Evolutionary conservation across 805 yeast genomes (phyloP), one percentile per base, ranked within the genome.

Genomic region (Isabelozyma rhagii): DNA sequence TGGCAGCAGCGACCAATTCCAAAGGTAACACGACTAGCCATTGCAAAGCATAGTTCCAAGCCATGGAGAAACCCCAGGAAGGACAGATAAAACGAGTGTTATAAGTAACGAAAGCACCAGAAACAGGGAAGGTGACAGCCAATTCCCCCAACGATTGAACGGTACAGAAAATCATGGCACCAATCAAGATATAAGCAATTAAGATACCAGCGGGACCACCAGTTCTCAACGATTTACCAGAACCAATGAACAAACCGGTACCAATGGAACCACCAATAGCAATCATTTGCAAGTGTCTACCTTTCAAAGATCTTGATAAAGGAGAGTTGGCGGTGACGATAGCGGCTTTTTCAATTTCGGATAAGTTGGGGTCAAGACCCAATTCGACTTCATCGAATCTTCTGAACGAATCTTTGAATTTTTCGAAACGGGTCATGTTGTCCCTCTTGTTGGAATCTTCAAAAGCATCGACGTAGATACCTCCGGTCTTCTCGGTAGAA

Each of bases 181-280:
- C 87, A 45, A 81, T 74, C 44, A 82, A 66, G 18, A 65, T 56
- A 72, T 83, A 84, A 46, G 82, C 85, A 51, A 84, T 81, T 44
- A 84, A 60, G 56, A 74, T 48, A 87, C 85, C 76, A 54, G 85
- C 88, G n/a, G 94, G 93, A 27, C 94, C 94, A 63, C 89, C 87
- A 31, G 76, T 71, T 15, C 76, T 56, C 46, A 87, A 67, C 2
- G 88, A 79, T 14, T 76, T 66, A 51, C 89, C 88, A 2, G 90
- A 79, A 61, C 90, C 89, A 31, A 89, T 86, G 53, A 89, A 82
- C 46, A 89, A 73, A 61, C 94, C 96, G 8, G 93, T 85, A 58
- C 96, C 96, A 56, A 89, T 87, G 51, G 87, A 79, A 41, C 93
- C 92, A 56, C 93, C 94, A 53, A 88, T 74, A 46, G 94, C 91